A percentile compares a stretch with the other conserved stretches of the same genome.
Conservation (phyloP, 140 eudicot species). For the Flaveria floridana region DNA sequence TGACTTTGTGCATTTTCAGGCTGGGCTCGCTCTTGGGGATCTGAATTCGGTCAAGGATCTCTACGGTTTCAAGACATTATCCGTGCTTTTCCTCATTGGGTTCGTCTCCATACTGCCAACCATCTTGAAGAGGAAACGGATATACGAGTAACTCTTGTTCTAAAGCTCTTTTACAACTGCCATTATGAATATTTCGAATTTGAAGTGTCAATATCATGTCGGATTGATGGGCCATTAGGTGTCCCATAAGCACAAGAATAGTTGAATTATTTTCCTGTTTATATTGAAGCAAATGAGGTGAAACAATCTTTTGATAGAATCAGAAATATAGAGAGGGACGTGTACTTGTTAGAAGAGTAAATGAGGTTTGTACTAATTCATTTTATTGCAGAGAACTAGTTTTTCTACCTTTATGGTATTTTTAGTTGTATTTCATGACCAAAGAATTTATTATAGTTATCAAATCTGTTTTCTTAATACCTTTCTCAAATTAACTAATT, state of each 20-base stretch:
- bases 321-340: slow-evolving; percentile 24
- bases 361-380: slow-evolving; percentile 15
- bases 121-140: slow-evolving; percentile 77
- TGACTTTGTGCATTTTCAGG: slow-evolving; percentile 42
- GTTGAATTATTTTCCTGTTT: slow-evolving; percentile 24
- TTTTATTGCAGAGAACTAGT: slow-evolving; percentile 18
- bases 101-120: slow-evolving; percentile 67
- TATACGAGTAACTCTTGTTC: slow-evolving; percentile 53
- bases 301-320: slow-evolving; percentile 16
- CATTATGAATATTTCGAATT: slow-evolving; percentile 8
- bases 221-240: not conserved
- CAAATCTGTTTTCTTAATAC: not conserved
- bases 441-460: not conserved
- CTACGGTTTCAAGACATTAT: slow-evolving; percentile 78
- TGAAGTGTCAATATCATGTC: slow-evolving; percentile 11
- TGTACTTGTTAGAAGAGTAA: slow-evolving; percentile 23
- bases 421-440: not conserved
- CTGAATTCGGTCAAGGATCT: slow-evolving; percentile 84
- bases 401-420: not conserved
- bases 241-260: slow-evolving; percentile 17
- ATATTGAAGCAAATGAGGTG: slow-evolving; percentile 11
- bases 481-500: not conserved
- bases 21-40: slow-evolving; percentile 97
- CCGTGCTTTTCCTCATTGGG: slow-evolving; percentile 84
- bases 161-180: slow-evolving; percentile 9